Evolutionary conservation across 1,284 basidiomycete genomes (phyloP), one percentile per base, ranked within the genome.

Genomic region (Cerrena zonata): DNA sequence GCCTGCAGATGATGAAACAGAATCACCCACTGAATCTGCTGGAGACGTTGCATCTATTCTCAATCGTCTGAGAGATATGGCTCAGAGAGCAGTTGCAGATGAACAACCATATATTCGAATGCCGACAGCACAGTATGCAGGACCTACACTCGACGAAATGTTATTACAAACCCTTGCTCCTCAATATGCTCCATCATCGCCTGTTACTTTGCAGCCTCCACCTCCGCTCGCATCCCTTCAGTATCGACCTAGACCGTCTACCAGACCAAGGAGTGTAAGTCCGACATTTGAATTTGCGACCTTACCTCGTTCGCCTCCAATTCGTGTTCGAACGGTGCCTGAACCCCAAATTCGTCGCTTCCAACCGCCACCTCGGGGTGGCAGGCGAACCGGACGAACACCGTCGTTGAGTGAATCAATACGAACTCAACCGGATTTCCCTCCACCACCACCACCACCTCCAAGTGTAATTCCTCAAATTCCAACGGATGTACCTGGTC

Each of bases 121-220:
- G 51, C 78, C 78, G 5, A 62, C 66, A 1, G 72, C 76, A 3
- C 58, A 63, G 13, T 70, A 65, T 18, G 52, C 72, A 12, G 77
- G 75, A 10, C 75, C 71, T 2, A 76, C 80, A 0, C 68, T 85
- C 34, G 76, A 78, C 11, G 75, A 83, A 49, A 75, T 79, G 50
- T 62, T 87, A 5, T 75, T 80, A 48, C 79, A 82, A 15, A 71
- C 86, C 18, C 57, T 85, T 27, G 69, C 74, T 25, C 64, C 77
- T 15, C 69, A 69, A 10, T 65, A 70, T 11, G 30, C 7, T 11
- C 65, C 66, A 25, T 58, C 72, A 0, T 65, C 71, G 13, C 67
- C 69, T 13, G 64, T 68, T 18, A 66, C 67, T 5, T 69, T 77
- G 11, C 74, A 78, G 48, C 67, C 66, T 0, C 80, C 82, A 12